Base-by-base conservation (phyloP, 176 grass and related monocot genomes). In the Rhipidocladum racemiflorum region DNA sequence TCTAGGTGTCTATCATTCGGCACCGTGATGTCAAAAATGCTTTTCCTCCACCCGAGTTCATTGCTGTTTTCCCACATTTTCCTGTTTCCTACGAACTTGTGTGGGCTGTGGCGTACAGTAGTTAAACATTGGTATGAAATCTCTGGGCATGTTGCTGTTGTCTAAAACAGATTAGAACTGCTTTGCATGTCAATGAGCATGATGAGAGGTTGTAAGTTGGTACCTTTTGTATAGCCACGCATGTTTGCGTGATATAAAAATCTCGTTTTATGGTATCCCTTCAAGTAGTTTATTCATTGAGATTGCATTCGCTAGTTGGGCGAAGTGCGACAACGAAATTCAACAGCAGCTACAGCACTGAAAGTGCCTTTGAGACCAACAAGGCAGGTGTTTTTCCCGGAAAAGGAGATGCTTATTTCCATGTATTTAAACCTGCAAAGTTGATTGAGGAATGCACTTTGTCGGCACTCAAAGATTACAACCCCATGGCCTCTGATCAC, bases 1-100 rank as follows among this genome's bases (percentile, higher is more conserved):
- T 74, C 73, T 65, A 83, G 8, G 25, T 79, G 76, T 59, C 43
- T 77, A 85, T 39, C 73, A 81, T 65, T 49, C 1, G 24, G 45
- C 32, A 72, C 55, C 43, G 34, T 40, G 23, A 45, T 83, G 27
- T 72, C 43, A 32, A 51, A 51, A 61, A 71, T 55, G 34, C 2
- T 35, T 76, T 72, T 62, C 81, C 7, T 50, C 0, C 80, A 17
- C 40, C 43, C 2, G 2, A 44, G 65, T 65, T 59, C 15, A n/a
- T 32, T 16, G 9, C 39, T 23, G 24, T 35, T 87, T 55, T 30
- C 13, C 53, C 0, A 1, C 34, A 16, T 1, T 59, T 60, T 40
- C 3, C 34, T 1, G 32, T 15, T 56, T 56, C 6, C 4, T 20
- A 23, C 5, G 11, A 21, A 15, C 30, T 14, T 51, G 8, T 66